Evolutionary conservation across 352 stramenopile species (phyloP).

Genomic region (Phytophthora syringae): DNA sequence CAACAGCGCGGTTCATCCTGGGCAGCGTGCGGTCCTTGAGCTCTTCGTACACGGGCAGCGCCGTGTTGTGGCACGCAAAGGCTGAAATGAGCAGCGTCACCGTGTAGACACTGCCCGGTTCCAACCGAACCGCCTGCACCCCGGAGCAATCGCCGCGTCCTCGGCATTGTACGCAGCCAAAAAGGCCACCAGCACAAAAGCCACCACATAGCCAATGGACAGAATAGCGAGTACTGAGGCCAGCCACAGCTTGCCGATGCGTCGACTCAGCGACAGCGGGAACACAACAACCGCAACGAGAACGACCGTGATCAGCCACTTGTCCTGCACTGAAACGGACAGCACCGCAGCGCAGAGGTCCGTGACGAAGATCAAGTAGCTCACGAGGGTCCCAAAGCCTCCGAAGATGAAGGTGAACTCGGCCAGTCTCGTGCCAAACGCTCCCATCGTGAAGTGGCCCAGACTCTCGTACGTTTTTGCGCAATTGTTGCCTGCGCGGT

Average conservation of each 20-base stretch:
- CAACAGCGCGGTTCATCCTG: conserved; percentile 72
- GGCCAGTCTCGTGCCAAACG: conserved; percentile 58
- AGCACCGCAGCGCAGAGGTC: conserved; percentile 67
- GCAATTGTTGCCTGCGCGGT: conserved; percentile 60
- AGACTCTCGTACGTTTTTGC: conserved; percentile 82
- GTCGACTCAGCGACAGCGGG: conserved; percentile 64
- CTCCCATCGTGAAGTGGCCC: conserved; percentile 76
- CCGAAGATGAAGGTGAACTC: conserved; percentile 89
- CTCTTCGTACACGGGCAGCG: conserved; percentile 80
- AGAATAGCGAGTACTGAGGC: conserved; percentile 69
- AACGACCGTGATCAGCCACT: conserved; percentile 63
- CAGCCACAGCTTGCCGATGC: conserved; percentile 66
- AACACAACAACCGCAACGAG: conserved; percentile 49
- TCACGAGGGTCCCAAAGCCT: conserved; percentile 82
- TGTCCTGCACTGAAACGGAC: conserved; percentile 39
- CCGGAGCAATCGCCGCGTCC: not conserved
- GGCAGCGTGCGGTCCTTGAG: conserved; percentile 55
- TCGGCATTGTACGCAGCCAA: conserved; percentile 30
- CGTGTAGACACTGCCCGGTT: conserved; percentile 72
- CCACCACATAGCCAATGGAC: conserved; percentile 74
- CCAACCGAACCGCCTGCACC: conserved; percentile 58
- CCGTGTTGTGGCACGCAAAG: conserved; percentile 83
- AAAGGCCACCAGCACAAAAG: conserved; percentile 63
- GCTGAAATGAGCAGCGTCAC: conserved; percentile 77
- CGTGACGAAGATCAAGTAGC: conserved; percentile 86